phyloP scores from a whole-genome alignment of 2,329 filamentous ascomycete genomes.

The Fonsecaea multimorphosa region DNA sequence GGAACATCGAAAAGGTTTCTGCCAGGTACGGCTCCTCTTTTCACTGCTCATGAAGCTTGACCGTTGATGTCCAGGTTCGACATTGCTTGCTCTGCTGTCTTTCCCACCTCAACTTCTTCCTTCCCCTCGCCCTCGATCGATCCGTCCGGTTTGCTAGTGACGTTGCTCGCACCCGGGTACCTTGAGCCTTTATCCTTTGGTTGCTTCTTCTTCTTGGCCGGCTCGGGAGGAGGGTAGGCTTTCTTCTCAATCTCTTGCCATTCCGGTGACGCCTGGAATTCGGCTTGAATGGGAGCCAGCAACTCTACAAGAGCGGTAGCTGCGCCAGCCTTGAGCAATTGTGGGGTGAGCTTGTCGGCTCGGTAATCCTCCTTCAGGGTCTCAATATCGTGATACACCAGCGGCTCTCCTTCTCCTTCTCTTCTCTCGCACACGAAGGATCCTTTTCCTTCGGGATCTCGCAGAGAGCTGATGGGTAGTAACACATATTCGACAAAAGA shows the following conservation, averaged over 20 bases:
- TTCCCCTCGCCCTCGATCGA: conserved; percentile 36
- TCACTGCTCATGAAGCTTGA: conserved; percentile 13
- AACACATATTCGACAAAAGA: conserved; percentile 87
- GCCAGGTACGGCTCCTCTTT: neutral
- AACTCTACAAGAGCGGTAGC: conserved; percentile 69
- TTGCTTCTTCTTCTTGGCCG: conserved; percentile 70
- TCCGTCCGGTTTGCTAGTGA: conserved; percentile 35
- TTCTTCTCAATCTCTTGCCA: conserved; percentile 79
- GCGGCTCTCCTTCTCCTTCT: conserved; percentile 70
- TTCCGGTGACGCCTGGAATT: conserved; percentile 72
- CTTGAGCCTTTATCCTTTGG: conserved; percentile 75
- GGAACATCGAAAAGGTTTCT: conserved; percentile 2
- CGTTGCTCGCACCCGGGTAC: conserved; percentile 58
- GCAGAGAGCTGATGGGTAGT: conserved; percentile 74
- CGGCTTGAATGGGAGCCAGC: conserved; percentile 76
- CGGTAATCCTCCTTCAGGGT: conserved; percentile 80
- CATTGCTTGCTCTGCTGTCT: conserved; percentile 36
- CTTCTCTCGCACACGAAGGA: conserved; percentile 70
- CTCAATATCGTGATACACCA: conserved; percentile 78
- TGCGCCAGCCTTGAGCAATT: conserved; percentile 85
- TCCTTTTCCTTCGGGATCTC: conserved; percentile 51
- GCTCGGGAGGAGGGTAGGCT: conserved; percentile 77
- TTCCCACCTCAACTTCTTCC: conserved; percentile 35
- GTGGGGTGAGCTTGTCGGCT: conserved; percentile 82
- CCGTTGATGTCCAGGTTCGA: conserved; percentile 37